Base-by-base conservation (phyloP, 371 early-diverging fungal genomes). In the Mortierella sp. region DNA sequence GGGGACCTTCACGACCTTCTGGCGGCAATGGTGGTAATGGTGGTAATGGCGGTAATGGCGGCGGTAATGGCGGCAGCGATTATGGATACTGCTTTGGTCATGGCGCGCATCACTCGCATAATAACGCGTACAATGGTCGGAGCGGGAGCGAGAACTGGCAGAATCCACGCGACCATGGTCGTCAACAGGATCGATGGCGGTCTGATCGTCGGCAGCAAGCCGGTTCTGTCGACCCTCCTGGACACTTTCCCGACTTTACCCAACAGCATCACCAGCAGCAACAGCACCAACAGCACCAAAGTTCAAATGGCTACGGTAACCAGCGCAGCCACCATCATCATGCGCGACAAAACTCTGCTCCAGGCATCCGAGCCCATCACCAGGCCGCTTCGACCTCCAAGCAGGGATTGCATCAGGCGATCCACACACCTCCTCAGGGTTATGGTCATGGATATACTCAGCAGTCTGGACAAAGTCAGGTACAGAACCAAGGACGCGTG, bases 271-370 rank as follows among this genome's bases (percentile, higher is more conserved):
- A 54, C 19, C 60, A 42, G 71, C 65, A 57, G 24, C 55, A 50
- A 28, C 75, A 55, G 10, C 70, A 68, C 28, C 55, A 50, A 28
- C 75, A 55, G 10, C 70, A 68, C 28, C 65, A 71, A 16, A 13
- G 38, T 1, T 28, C 55, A 21, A 28, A n/a, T 72, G 73, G 57
- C 14, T 21, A 21, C 34, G 28, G 42, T 6, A 45, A 68, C 16
- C 31, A 76, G 45, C 50, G 68, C 47, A 68, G 52, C 38, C 52
- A 65, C n/a, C 38, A 63, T 52, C 75, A 74, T 2, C 79, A 60
- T 19, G n/a, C 70, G 24, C 71, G 83, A 47, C 83, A 79, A 71
- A 48, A 14, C 47, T 83, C 83, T 70, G 74, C 70, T 14, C 75
- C 75, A 50, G 84, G 80, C 5, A 44, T 26, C 6, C 72, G 60